These are phyloP conservation scores for Neurospora pannonica DNA, from an alignment of 495 filamentous ascomycete species.

Conservation along the genomic window DNA sequence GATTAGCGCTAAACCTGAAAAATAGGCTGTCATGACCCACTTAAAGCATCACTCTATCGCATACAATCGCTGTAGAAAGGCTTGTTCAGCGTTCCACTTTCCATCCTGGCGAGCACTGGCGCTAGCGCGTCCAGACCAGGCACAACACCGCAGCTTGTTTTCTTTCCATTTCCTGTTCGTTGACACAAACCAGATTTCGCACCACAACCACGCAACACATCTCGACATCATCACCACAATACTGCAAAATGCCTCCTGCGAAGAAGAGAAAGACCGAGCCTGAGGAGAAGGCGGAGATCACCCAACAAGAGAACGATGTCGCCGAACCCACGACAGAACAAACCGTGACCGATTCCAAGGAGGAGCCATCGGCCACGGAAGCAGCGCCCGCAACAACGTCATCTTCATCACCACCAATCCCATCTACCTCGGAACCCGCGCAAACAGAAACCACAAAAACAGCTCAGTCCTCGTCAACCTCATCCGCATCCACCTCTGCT, in stretches of 20 bases:
- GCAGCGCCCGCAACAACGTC: conserved; percentile 1
- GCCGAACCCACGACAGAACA: conserved; percentile 3
- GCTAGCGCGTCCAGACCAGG: background rate
- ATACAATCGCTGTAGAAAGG: background rate
- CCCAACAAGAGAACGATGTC: conserved; percentile 1
- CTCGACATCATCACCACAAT: background rate
- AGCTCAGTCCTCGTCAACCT: background rate
- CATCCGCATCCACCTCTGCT: conserved; percentile 6
- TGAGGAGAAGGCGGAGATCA: conserved; percentile 14
- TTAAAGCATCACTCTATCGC: background rate
- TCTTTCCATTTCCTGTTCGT: background rate
- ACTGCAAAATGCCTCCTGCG: conserved; percentile 31
- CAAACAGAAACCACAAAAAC: background rate
- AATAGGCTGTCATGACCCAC: background rate
- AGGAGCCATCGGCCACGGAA: background rate
- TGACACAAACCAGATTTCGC: background rate
- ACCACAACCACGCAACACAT: background rate
- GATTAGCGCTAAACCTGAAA: background rate
- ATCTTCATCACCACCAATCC: conserved; percentile 1
- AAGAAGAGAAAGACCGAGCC: conserved; percentile 39
- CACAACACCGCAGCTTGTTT: background rate
- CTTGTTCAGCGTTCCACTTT: background rate
- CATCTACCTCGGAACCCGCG: background rate
- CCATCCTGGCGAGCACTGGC: background rate
- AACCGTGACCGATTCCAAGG: conserved; percentile 6